Conservation (phyloP, 441 rosid genomes). For the Aquilaria agallochum region DNA sequence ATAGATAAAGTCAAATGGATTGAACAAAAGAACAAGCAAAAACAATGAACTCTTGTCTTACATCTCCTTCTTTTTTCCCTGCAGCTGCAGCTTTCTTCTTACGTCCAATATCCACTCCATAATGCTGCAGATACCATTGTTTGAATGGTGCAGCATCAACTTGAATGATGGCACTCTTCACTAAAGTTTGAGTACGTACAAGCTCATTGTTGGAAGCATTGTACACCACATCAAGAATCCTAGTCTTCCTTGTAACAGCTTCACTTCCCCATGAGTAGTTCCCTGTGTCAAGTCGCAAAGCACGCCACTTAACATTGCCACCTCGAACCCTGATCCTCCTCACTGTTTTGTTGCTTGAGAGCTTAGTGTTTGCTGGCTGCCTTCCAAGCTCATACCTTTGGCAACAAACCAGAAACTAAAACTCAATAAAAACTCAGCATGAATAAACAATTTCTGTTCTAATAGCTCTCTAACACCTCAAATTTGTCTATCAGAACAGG, state of each 20-base stretch:
- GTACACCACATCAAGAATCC: conserved; percentile 42
- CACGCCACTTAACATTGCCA: conserved; percentile 52
- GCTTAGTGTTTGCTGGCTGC: conserved; percentile 39
- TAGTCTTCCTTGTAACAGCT: conserved; percentile 41
- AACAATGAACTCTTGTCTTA: not conserved
- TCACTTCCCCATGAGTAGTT: conserved; percentile 45
- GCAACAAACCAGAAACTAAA: not conserved
- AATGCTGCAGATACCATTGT: conserved; percentile 48
- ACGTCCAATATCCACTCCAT: conserved; percentile 42
- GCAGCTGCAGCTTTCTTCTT: conserved; percentile 33
- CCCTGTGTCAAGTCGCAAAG: conserved; percentile 43
- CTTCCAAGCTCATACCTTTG: conserved; percentile 46
- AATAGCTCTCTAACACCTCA: too few species aligned
- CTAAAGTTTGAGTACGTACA: conserved; percentile 42
- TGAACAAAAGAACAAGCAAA: not conserved
- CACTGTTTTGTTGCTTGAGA: conserved; percentile 48
- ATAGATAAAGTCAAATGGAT: too few species aligned
- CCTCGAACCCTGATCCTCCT: conserved; percentile 45
- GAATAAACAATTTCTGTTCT: too few species aligned
- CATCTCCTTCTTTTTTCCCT: conserved; percentile 37
- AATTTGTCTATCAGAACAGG: too few species aligned
- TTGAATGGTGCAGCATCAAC: conserved; percentile 54
- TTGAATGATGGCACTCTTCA: conserved; percentile 42
- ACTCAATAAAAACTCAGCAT: too few species aligned
- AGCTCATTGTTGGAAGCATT: conserved; percentile 49